phyloP scores from a whole-genome alignment of 805 yeast genomes.

The Zygotorulaspora florentina region DNA sequence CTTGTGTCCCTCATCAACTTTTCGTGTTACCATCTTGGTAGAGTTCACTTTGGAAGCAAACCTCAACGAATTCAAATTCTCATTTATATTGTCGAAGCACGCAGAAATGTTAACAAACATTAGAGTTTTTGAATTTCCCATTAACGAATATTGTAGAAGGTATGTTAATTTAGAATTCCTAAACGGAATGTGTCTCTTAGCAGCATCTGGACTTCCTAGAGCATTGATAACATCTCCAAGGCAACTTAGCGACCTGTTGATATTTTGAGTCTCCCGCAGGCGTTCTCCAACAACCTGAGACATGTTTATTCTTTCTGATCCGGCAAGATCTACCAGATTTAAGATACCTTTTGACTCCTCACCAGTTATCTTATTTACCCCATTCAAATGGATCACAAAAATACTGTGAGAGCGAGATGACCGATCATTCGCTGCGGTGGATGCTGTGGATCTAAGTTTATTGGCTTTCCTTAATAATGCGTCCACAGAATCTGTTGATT shows the following conservation, averaged over 20 bases:
- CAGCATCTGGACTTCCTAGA: slow-evolving; percentile 60
- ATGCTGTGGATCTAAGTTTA: slow-evolving; percentile 67
- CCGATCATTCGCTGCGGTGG: slow-evolving; percentile 73
- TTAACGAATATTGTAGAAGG: slow-evolving; percentile 74
- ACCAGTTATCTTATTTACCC: slow-evolving; percentile 48
- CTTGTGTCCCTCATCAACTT: background rate
- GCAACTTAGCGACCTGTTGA: slow-evolving; percentile 81
- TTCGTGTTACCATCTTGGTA: slow-evolving; percentile 38
- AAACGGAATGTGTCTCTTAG: slow-evolving; percentile 71
- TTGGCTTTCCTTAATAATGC: slow-evolving; percentile 51
- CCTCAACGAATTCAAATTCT: slow-evolving; percentile 77
- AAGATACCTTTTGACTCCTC: slow-evolving; percentile 54
- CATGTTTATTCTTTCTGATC: slow-evolving; percentile 76
- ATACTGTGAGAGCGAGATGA: slow-evolving; percentile 92
- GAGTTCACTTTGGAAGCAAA: slow-evolving; percentile 82
- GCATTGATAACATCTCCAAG: slow-evolving; percentile 86
- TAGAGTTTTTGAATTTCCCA: slow-evolving; percentile 82
- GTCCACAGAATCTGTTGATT: slow-evolving; percentile 46
- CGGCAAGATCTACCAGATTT: slow-evolving; percentile 88
- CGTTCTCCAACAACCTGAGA: slow-evolving; percentile 80
- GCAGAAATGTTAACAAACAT: slow-evolving; percentile 93
- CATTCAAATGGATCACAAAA: slow-evolving; percentile 58
- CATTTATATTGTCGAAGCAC: slow-evolving; percentile 53
- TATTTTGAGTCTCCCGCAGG: slow-evolving; percentile 80
- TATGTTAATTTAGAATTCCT: slow-evolving; percentile 92